Percentiles rank a stretch among this genome's conserved stretches.
Conservation (phyloP, 176 grass and related monocot genomes). For the Musa acuminata region DNA sequence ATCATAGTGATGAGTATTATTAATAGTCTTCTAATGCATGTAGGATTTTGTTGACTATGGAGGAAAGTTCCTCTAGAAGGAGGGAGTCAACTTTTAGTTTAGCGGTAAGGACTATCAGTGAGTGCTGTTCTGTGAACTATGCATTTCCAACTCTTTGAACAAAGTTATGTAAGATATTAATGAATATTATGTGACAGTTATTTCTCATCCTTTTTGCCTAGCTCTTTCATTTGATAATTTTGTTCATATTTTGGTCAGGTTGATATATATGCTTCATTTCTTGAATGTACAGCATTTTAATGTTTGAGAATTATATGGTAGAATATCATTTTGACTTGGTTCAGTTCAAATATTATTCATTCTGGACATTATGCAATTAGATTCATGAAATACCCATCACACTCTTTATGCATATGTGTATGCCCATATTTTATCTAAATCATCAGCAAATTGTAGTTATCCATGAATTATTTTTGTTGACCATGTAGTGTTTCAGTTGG, state of each 20-base stretch:
- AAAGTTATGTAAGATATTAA: not conserved
- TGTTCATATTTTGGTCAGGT: not conserved
- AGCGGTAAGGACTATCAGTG: not conserved
- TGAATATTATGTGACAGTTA: not conserved
- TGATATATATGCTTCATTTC: not conserved
- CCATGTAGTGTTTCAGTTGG: too few relatives aligned
- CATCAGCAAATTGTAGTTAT: not conserved
- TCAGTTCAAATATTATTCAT: not conserved
- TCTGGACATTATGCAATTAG: not conserved
- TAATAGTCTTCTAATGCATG: not conserved
- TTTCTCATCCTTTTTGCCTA: not conserved
- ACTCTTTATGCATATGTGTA: not conserved
- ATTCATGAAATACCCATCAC: not conserved
- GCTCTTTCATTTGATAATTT: not conserved
- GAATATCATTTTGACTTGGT: not conserved
- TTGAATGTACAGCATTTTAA: not conserved
- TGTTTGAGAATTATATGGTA: not conserved
- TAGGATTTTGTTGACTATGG: slow-evolving; percentile 6
- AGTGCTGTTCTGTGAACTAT: not conserved
- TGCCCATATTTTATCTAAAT: not conserved
- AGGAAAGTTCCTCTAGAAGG: not conserved
- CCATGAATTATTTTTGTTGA: too few relatives aligned
- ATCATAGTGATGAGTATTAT: not conserved
- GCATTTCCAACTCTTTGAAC: not conserved
- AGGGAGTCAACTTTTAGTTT: slow-evolving; percentile 3